These are phyloP conservation scores for Alternaria burnsii DNA, from an alignment of 2,329 filamentous ascomycete species.

Conservation along the genomic window DNA sequence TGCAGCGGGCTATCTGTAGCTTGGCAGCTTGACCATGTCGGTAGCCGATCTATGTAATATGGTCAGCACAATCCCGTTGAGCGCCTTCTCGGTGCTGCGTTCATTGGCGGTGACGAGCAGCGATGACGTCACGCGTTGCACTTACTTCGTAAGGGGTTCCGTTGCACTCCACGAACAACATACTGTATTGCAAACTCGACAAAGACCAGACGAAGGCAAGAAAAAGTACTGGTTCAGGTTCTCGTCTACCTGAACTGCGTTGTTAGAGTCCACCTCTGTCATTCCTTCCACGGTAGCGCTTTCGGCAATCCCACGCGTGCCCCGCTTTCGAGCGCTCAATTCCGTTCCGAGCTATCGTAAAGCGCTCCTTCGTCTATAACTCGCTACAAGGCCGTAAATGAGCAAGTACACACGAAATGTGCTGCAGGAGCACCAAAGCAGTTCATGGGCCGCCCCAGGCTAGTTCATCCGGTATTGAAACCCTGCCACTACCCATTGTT, in stretches of 20 bases:
- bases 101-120: neutral
- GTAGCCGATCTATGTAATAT: conserved; percentile 56
- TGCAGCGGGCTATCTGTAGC: conserved; percentile 53
- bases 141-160: conserved; percentile 56
- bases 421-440: neutral
- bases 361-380: conserved; percentile 11
- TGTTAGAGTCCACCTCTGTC: neutral
- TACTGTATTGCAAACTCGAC: conserved; percentile 23
- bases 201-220: neutral
- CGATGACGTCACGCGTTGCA: conserved; percentile 27
- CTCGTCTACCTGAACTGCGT: neutral
- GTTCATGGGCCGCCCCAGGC: conserved; percentile 4
- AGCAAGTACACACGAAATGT: neutral
- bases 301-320: conserved; percentile 15
- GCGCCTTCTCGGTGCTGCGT: neutral
- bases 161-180: conserved; percentile 53
- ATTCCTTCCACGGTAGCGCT: neutral
- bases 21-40: conserved; percentile 56
- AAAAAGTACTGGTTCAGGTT: neutral
- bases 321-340: conserved; percentile 27
- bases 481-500: conserved; percentile 1
- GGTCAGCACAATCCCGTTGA: neutral
- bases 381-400: neutral
- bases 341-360: conserved; percentile 24
- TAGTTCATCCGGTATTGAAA: neutral